These are phyloP conservation scores for Tarenaya hassleriana DNA, from an alignment of 345 rosid genomes.

Conservation along the genomic window DNA sequence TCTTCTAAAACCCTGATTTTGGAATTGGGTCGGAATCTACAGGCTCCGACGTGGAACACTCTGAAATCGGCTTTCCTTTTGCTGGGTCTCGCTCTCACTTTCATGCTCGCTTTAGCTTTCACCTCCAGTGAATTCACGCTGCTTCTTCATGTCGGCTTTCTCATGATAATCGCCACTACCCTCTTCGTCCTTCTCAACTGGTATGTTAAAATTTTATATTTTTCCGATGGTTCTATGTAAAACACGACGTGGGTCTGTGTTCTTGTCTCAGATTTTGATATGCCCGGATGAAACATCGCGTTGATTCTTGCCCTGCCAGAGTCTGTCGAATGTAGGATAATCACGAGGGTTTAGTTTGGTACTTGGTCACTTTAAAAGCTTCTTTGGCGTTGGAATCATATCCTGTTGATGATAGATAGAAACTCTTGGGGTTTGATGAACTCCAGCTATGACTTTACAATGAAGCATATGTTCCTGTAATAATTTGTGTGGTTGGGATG, in stretches of 20 bases:
- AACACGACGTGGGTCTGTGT: not conserved
- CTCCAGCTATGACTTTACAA: no score
- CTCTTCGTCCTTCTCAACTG: slow-evolving; percentile 84
- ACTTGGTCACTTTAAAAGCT: no score
- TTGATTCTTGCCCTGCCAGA: not conserved
- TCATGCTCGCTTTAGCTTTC: slow-evolving; percentile 79
- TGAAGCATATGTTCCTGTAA: no score
- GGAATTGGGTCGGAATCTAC: slow-evolving; percentile 14
- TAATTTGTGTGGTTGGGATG: no score
- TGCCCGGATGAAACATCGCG: not conserved
- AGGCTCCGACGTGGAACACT: slow-evolving; percentile 85
- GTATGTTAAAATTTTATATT: slow-evolving; percentile 30
- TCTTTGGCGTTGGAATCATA: no score
- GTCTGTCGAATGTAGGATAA: no score
- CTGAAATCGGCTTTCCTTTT: slow-evolving; percentile 65
- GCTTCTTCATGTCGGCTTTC: slow-evolving; percentile 67
- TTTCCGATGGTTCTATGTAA: not conserved
- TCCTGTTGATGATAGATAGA: no score
- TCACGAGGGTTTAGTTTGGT: no score
- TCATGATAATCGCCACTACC: slow-evolving; percentile 55
- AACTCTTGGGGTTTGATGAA: no score
- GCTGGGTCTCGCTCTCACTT: slow-evolving; percentile 59
- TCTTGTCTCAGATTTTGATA: not conserved
- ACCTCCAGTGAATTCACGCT: slow-evolving; percentile 61
- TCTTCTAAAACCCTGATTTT: slow-evolving; percentile 6